A percentile compares a stretch with the other conserved stretches of the same genome.
These are phyloP conservation scores for Backusella macrospora DNA, from an alignment of 192 early-diverging fungal species.

Conservation along the genomic window DNA sequence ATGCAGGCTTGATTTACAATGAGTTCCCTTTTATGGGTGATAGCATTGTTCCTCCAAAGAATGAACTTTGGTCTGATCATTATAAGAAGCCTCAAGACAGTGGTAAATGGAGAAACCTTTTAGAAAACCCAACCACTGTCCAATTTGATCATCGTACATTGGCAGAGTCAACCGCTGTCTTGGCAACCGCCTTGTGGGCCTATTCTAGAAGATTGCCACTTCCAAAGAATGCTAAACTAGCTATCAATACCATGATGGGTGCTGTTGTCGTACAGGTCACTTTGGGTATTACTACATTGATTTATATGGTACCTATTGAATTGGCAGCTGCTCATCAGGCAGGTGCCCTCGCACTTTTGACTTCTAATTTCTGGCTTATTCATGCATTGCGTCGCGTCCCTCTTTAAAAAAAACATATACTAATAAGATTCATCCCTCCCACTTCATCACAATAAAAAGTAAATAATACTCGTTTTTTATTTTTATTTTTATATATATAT, in stretches of 20 bases:
- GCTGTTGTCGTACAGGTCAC: slow-evolving; percentile 77
- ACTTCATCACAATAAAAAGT: no score
- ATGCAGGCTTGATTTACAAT: slow-evolving; percentile 97
- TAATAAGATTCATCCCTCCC: no score
- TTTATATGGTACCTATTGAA: slow-evolving; percentile 92
- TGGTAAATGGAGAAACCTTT: slow-evolving; percentile 78
- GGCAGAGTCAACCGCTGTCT: slow-evolving; percentile 81
- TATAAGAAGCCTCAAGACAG: slow-evolving; percentile 53
- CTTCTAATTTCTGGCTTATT: slow-evolving; percentile 77
- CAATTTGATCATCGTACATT: slow-evolving; percentile 96
- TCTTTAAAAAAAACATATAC: slow-evolving; percentile 9
- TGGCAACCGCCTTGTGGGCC: slow-evolving; percentile 74
- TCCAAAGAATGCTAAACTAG: slow-evolving; percentile 66
- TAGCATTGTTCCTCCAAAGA: slow-evolving; percentile 73
- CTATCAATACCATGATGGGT: slow-evolving; percentile 76
- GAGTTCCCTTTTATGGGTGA: slow-evolving; percentile 96
- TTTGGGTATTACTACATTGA: slow-evolving; percentile 90
- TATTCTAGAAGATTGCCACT: slow-evolving; percentile 72
- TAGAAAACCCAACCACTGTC: slow-evolving; percentile 94
- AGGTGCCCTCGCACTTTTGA: slow-evolving; percentile 85
- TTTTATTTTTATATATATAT: no score
- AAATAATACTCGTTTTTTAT: no score
- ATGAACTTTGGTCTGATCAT: slow-evolving; percentile 58
- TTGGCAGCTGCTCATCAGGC: slow-evolving; percentile 95
- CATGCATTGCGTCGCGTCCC: slow-evolving; percentile 67